Conservation (phyloP, 2,329 filamentous ascomycete species). For the Trichoderma harzianum region DNA sequence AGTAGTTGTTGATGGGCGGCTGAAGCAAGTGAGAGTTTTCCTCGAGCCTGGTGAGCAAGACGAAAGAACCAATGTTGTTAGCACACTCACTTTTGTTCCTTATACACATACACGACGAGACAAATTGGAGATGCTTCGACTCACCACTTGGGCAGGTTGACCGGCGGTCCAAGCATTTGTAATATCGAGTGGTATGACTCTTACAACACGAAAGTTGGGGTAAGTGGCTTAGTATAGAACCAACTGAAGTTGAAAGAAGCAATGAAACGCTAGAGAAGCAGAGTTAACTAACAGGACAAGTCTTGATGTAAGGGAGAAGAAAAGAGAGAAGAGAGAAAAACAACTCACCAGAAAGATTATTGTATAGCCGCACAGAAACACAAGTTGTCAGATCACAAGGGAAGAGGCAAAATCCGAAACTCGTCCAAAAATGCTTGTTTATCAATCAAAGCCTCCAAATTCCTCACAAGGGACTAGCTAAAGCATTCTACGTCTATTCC, state of each 20-base stretch:
- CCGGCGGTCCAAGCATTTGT: constrained; percentile 47
- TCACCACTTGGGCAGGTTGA: constrained; percentile 59
- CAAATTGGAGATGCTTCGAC: constrained; percentile 24
- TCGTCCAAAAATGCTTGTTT: neutral
- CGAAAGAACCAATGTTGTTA: neutral
- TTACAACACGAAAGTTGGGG: neutral
- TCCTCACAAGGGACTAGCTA: neutral
- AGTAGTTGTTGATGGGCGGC: constrained; percentile 96
- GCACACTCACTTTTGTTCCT: neutral
- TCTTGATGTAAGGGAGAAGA: neutral
- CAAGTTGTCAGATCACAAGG: neutral
- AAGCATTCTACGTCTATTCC: neutral
- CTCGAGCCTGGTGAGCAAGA: constrained; percentile 62
- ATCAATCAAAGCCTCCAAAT: neutral
- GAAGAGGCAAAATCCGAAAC: neutral
- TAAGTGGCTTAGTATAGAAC: neutral
- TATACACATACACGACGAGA: neutral
- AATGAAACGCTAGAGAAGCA: neutral
- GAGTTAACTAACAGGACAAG: neutral
- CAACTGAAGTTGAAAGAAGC: neutral
- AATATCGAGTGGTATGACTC: constrained; percentile 1
- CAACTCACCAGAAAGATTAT: neutral
- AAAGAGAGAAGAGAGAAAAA: neutral
- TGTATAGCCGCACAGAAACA: neutral
- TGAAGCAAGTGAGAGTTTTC: constrained; percentile 89